These are phyloP conservation scores for Miscanthus lutarioriparius DNA, from an alignment of 176 grass and related monocot genomes.

Conservation along the genomic window DNA sequence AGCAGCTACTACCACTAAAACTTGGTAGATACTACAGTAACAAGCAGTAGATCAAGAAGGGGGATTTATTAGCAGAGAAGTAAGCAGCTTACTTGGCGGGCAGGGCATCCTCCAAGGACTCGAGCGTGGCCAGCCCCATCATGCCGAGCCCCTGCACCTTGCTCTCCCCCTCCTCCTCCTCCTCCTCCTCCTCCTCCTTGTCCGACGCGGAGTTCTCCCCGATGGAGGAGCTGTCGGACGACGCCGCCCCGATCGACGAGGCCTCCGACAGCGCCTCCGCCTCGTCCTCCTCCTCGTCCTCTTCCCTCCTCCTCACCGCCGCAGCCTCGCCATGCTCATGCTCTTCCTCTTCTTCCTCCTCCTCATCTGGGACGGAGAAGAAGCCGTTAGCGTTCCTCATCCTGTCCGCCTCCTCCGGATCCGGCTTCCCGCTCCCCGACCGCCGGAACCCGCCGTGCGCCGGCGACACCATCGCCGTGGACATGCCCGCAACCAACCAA, in stretches of 20 bases:
- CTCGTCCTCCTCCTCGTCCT: neutral
- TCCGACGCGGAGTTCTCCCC: slow-evolving; percentile 50
- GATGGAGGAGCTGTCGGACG: slow-evolving; percentile 62
- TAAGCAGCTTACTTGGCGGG: slow-evolving; percentile 55
- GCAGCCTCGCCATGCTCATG: neutral
- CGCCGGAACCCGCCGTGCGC: slow-evolving; percentile 37
- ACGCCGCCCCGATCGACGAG: slow-evolving; percentile 48
- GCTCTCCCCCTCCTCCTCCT: slow-evolving; percentile 44
- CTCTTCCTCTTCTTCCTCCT: neutral
- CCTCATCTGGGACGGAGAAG: slow-evolving; percentile 6
- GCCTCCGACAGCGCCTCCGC: slow-evolving; percentile 32
- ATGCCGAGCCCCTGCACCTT: slow-evolving; percentile 27
- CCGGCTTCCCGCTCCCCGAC: slow-evolving; percentile 24
- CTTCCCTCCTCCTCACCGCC: neutral
- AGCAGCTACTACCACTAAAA: no score
- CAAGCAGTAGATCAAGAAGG: neutral
- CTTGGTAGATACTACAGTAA: no score
- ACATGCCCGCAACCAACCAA: slow-evolving; percentile 8
- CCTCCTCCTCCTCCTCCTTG: slow-evolving; percentile 36
- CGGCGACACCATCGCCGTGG: slow-evolving; percentile 33
- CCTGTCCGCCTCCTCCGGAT: neutral
- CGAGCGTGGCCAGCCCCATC: slow-evolving; percentile 41
- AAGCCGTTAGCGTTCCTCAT: slow-evolving; percentile 25
- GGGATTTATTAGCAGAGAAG: neutral
- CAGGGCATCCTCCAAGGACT: slow-evolving; percentile 60